Evolutionary conservation across 805 yeast species (phyloP).

Genomic region (Kazachstania viticola): DNA sequence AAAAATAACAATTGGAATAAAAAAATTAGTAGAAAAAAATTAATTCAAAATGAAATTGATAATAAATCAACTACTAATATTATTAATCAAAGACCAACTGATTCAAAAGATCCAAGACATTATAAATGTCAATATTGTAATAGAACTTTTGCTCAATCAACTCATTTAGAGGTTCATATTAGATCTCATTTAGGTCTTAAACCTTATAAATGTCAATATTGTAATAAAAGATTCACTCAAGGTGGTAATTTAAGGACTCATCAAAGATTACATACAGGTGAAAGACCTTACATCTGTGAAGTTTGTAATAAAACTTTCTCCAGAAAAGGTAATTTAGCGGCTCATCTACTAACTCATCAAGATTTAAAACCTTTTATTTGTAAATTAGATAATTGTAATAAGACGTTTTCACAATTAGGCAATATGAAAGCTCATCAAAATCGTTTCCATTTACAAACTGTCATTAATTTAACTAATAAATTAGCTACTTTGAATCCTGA

Average conservation of each 20-base stretch:
- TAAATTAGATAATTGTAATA: slow-evolving; percentile 68
- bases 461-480: slow-evolving; percentile 53
- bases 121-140: slow-evolving; percentile 70
- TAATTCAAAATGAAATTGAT: neutral
- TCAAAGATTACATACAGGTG: slow-evolving; percentile 79
- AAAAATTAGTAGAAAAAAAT: neutral
- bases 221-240: slow-evolving; percentile 77
- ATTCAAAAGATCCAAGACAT: slow-evolving; percentile 28
- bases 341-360: slow-evolving; percentile 75
- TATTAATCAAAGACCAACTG: neutral
- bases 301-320: slow-evolving; percentile 69
- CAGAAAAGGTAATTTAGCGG: slow-evolving; percentile 84
- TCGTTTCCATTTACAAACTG: slow-evolving; percentile 66
- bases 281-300: slow-evolving; percentile 77
- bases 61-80: neutral
- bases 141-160: slow-evolving; percentile 76
- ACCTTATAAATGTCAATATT: slow-evolving; percentile 69
- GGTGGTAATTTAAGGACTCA: slow-evolving; percentile 87
- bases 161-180: slow-evolving; percentile 82
- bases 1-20: neutral
- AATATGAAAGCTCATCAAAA: slow-evolving; percentile 91
- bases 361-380: slow-evolving; percentile 71
- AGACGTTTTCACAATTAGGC: slow-evolving; percentile 83
- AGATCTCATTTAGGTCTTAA: slow-evolving; percentile 79
- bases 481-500: slow-evolving; percentile 52